Conservation (phyloP, 345 rosid genomes). For the Pugionium dolabratum region DNA sequence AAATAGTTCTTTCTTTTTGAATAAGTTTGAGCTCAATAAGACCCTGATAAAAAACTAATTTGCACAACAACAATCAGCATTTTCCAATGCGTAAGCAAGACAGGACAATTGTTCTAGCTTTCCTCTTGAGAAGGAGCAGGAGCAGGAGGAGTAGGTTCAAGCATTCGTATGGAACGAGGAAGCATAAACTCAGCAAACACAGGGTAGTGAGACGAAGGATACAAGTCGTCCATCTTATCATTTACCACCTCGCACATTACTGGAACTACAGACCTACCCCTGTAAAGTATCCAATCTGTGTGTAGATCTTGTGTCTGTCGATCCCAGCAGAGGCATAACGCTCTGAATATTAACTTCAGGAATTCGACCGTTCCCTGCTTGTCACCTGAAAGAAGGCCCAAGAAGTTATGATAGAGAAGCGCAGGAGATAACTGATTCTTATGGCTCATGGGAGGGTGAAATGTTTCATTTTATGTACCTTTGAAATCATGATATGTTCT, state of each 20-base stretch:
- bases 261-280: constrained; percentile 90
- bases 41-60: constrained; percentile 18
- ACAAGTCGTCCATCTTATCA: constrained; percentile 77
- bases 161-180: constrained; percentile 79
- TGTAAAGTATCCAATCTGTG: constrained; percentile 86
- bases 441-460: neutral
- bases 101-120: constrained; percentile 29
- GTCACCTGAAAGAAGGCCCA: constrained; percentile 55
- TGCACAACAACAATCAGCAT: constrained; percentile 29
- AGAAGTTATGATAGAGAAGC: constrained; percentile 1
- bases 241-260: constrained; percentile 74
- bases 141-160: constrained; percentile 48
- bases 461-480: constrained; percentile 47
- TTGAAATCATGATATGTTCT: constrained; percentile 88
- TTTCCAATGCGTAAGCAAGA: constrained; percentile 17
- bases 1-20: neutral
- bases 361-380: constrained; percentile 90
- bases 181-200: constrained; percentile 89
- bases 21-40: too few species aligned
- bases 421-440: neutral
- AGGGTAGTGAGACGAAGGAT: constrained; percentile 96
- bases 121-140: constrained; percentile 47
- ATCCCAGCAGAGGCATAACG: constrained; percentile 98
- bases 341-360: constrained; percentile 78
- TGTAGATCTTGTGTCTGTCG: constrained; percentile 96